Conservation (phyloP, 306 rosid genomes). For the Trichosanthes truncata region DNA sequence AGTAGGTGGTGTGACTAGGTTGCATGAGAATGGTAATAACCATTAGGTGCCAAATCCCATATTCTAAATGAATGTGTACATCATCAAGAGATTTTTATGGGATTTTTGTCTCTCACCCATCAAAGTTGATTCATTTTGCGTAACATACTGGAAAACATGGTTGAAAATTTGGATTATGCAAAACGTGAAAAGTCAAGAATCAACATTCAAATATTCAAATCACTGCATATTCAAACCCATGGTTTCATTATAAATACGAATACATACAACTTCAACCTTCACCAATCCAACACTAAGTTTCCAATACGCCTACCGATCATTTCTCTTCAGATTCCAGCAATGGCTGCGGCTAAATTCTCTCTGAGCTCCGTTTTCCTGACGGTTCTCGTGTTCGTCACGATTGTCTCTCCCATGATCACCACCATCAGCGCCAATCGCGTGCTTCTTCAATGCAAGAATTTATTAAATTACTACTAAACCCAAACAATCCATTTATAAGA, state of each 20-base stretch:
- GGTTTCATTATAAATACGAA: not conserved
- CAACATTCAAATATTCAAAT: too few species aligned
- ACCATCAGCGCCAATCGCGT: conserved; percentile 18
- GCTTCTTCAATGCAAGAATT: not conserved
- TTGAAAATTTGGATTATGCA: too few species aligned
- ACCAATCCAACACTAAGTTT: not conserved
- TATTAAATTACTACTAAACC: not conserved
- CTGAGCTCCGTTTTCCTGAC: conserved; percentile 17
- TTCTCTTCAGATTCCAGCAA: not conserved
- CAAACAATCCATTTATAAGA: too few species aligned
- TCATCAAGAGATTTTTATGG: too few species aligned
- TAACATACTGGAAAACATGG: too few species aligned
- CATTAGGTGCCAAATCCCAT: too few species aligned
- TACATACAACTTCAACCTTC: not conserved
- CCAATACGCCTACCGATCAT: not conserved
- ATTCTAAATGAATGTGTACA: too few species aligned
- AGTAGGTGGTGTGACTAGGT: too few species aligned
- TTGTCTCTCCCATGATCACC: conserved; percentile 16
- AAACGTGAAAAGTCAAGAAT: too few species aligned
- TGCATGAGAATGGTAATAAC: too few species aligned
- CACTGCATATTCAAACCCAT: not conserved
- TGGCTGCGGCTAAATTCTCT: not conserved
- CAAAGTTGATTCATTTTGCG: too few species aligned
- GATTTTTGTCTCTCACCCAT: too few species aligned
- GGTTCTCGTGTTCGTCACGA: conserved; percentile 24